Evolutionary conservation across 768 basidiomycete genomes (phyloP), one percentile per base, ranked within the genome.

Genomic region (Boletus edulis): DNA sequence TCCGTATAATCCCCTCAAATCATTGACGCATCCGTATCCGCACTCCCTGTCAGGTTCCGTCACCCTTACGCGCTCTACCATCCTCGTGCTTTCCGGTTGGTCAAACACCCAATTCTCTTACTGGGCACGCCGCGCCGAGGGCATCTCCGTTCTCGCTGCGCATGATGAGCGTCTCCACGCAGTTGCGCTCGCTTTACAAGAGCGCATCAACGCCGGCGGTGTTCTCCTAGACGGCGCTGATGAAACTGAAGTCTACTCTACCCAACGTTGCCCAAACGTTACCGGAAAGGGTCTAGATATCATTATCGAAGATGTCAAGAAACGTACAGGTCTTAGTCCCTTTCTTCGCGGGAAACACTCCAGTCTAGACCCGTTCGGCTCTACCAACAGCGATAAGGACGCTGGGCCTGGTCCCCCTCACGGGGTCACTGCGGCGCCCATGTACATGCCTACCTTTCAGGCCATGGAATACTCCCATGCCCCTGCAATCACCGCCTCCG

Each of bases 71-170:
- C 76, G 79, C 41, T 73, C 77, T 38, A 76, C 76, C 42, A 75
- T 79, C 49, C 75, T 79, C 47, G 66, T 74, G 43, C 72, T 79
- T 47, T 78, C 78, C 6, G 78, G 78, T 54, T 81, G 78, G 78
- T 81, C 79, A 18, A 79, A 81, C 47, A 80, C 78, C 10, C 79
- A 81, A 53, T 79, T 79, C 47, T 80, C 78, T 44, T 81, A 81
- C 55, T 79, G 78, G 79, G 76, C 78, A n/a, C 77, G 78, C 49
- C 77, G 78, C 31, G 67, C 74, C 6, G 79, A 81, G 62, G 78
- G 76, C 29, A 74, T 79, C 43, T 78, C 78, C 46, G 78, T 81
- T 38, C 71, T 79, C 31, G 69, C 73, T 15, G 57, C 67, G 38
- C 71, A 75, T 42, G 78, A 79, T 57, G 65, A 67, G 38, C 74